These are phyloP conservation scores for Carex arenaria DNA, from an alignment of 202 grass and related monocot species.

Conservation along the genomic window DNA sequence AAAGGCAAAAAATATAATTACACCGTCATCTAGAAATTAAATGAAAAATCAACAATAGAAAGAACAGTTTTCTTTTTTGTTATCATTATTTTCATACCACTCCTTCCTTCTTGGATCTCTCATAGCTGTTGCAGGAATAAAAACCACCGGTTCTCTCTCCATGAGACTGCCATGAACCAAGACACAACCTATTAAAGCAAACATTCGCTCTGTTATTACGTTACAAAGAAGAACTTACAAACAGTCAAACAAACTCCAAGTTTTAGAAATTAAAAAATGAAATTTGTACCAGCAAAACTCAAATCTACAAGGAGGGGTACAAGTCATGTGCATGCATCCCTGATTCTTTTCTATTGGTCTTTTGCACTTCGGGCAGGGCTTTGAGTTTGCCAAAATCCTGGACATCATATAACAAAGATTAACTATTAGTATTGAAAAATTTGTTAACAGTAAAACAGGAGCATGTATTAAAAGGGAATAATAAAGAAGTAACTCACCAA, in stretches of 20 bases:
- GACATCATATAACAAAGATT: slow-evolving; percentile 18
- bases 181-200: slow-evolving; percentile 62
- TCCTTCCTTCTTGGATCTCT: slow-evolving; percentile 86
- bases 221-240: not conserved
- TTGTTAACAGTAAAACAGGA: not conserved
- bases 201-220: not conserved
- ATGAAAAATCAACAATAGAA: not conserved
- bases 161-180: slow-evolving; percentile 73
- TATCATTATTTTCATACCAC: slow-evolving; percentile 44
- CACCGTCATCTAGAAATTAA: not conserved
- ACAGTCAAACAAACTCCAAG: not conserved
- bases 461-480: not conserved
- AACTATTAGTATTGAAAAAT: not conserved
- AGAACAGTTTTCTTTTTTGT: not conserved
- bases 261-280: not conserved
- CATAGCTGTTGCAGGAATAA: slow-evolving; percentile 99
- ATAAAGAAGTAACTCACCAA: slow-evolving; percentile 48
- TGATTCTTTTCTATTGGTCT: slow-evolving; percentile 78
- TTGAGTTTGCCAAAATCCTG: slow-evolving; percentile 98
- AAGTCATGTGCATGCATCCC: slow-evolving; percentile 98
- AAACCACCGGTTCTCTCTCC: slow-evolving; percentile 97
- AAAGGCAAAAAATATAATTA: not conserved
- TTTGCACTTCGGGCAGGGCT: slow-evolving; percentile 94
- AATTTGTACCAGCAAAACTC: slow-evolving; percentile 42
- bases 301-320: slow-evolving; percentile 89